A percentile compares a stretch with the other conserved stretches of the same genome.
phyloP scores from a whole-genome alignment of 78 protist genomes.

The Monosiga brevicollis region DNA sequence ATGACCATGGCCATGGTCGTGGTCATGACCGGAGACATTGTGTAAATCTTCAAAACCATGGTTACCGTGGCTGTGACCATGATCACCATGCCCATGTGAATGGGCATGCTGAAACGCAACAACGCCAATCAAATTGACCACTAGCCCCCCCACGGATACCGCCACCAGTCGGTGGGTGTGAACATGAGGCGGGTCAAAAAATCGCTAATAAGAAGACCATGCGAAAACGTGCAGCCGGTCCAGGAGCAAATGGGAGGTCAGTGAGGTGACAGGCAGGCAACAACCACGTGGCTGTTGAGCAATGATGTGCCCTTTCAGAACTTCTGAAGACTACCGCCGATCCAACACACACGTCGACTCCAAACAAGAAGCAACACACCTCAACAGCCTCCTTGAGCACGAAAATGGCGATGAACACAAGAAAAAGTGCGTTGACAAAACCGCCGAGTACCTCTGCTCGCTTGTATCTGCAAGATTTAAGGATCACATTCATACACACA shows the following conservation, averaged over 20 bases:
- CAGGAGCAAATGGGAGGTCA: too few species aligned
- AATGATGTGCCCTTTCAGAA: too few species aligned
- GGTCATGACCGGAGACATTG: too few species aligned
- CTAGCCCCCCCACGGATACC: conserved; percentile 79
- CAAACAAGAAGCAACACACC: too few species aligned
- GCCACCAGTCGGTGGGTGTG: conserved; percentile 58
- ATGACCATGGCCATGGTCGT: not conserved
- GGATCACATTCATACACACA: not conserved
- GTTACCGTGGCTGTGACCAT: conserved; percentile 50
- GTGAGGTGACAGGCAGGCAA: too few species aligned
- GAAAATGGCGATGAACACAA: conserved; percentile 67
- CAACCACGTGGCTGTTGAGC: too few species aligned
- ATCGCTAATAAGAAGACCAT: conserved; percentile 24
- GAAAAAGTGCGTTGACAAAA: conserved; percentile 77
- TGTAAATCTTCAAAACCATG: not conserved
- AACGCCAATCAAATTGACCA: conserved; percentile 84
- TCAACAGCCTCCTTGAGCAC: conserved; percentile 74
- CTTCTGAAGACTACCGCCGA: too few species aligned
- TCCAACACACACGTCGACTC: too few species aligned
- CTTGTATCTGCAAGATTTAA: conserved; percentile 37
- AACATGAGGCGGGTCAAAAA: conserved; percentile 71
- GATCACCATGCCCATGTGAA: conserved; percentile 22
- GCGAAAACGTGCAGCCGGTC: too few species aligned
- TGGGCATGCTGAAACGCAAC: conserved; percentile 67
- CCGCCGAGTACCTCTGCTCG: conserved; percentile 79